A percentile compares a stretch with the other conserved stretches of the same genome.
Evolutionary conservation across 2,329 filamentous ascomycete genomes (phyloP).

Genomic region (Pestalotiopsis sp.): DNA sequence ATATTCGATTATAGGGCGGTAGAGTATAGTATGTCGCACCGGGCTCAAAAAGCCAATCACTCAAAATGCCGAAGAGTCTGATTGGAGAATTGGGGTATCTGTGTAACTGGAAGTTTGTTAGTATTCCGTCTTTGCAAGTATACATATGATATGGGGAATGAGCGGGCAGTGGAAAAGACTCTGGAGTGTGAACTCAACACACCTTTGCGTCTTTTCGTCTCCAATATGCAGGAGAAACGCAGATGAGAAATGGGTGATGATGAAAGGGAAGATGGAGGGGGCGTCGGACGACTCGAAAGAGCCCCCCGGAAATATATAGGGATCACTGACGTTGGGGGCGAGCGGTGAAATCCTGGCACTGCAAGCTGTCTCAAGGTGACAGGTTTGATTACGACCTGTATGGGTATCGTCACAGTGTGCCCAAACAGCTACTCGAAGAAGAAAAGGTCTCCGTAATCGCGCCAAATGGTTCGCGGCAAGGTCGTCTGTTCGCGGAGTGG

Average conservation of each 20-base stretch:
- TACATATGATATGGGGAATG: neutral
- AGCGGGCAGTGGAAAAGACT: neutral
- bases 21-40: neutral
- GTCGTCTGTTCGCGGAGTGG: constrained; percentile 1
- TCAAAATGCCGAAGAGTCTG: neutral
- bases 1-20: neutral
- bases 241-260: neutral
- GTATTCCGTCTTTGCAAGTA: neutral
- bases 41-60: neutral
- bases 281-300: neutral
- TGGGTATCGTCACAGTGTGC: constrained; percentile 8
- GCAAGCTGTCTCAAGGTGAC: neutral
- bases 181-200: neutral
- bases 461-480: neutral
- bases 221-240: neutral
- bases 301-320: neutral
- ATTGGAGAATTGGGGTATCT: constrained; percentile 5
- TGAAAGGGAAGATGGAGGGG: neutral
- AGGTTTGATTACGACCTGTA: constrained; percentile 6
- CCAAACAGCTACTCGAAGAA: constrained; percentile 3
- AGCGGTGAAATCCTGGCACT: neutral
- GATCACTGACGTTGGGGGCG: constrained; percentile 8
- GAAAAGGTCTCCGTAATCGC: constrained; percentile 6
- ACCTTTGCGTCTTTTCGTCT: neutral
- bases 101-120: constrained; percentile 1